Evolutionary conservation across 169 alveolate species (phyloP).

Genomic region (Perkinsus olseni): DNA sequence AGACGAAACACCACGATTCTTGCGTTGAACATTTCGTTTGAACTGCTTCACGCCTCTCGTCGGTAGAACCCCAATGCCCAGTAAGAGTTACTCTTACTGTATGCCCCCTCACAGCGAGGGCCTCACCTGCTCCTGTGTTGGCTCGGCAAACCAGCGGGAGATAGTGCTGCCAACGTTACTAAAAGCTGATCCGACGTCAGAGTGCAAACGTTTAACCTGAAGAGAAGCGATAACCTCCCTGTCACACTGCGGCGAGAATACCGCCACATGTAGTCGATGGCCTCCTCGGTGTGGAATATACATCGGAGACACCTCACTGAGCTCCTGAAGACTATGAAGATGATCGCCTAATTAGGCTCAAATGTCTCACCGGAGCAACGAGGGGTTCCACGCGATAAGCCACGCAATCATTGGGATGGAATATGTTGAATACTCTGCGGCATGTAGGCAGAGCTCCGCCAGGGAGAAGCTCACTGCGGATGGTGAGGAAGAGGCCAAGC

Average conservation of each 20-base stretch:
- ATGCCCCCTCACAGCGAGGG: too few relatives aligned
- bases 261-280: neutral
- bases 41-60: too few relatives aligned
- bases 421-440: neutral
- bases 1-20: too few relatives aligned
- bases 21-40: too few relatives aligned
- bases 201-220: neutral
- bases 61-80: too few relatives aligned
- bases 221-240: neutral
- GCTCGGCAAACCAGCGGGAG: neutral
- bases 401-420: neutral
- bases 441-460: neutral
- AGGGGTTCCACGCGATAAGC: neutral
- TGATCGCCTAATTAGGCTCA: too few relatives aligned
- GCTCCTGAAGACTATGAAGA: neutral
- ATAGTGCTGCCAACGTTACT: neutral
- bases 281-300: neutral
- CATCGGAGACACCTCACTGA: neutral
- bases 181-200: neutral
- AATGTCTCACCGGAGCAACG: neutral
- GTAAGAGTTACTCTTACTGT: too few relatives aligned
- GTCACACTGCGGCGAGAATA: neutral
- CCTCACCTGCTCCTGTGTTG: neutral
- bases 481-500: neutral
- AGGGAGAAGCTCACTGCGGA: neutral